Evolutionary conservation across 768 basidiomycete genomes (phyloP).

Genomic region (Leucosporidium scottii): DNA sequence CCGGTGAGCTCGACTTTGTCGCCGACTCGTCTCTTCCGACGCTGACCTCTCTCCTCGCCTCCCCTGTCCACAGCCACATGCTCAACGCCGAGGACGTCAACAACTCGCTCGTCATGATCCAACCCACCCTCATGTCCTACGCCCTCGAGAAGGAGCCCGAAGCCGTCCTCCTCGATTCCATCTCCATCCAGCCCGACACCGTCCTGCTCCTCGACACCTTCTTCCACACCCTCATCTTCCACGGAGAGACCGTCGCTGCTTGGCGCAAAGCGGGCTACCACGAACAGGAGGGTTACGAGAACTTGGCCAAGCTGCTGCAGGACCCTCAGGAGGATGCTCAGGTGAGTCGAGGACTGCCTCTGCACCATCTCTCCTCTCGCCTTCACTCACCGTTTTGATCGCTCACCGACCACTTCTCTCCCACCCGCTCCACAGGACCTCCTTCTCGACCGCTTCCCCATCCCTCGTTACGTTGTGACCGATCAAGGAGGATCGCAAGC

Average conservation of each 20-base stretch:
- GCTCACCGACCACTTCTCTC: not conserved
- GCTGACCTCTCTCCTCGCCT: not conserved
- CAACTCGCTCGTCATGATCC: slow-evolving; percentile 99
- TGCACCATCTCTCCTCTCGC: not conserved
- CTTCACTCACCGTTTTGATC: not conserved
- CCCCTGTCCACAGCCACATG: slow-evolving; percentile 51
- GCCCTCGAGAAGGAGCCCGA: slow-evolving; percentile 84
- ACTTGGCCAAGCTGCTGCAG: slow-evolving; percentile 89
- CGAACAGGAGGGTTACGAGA: slow-evolving; percentile 97
- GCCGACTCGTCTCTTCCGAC: too few relatives aligned
- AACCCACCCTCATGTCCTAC: slow-evolving; percentile 98
- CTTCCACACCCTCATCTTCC: slow-evolving; percentile 99
- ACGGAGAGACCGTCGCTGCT: slow-evolving; percentile 90
- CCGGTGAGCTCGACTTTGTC: too few relatives aligned
- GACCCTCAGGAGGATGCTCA: slow-evolving; percentile 81
- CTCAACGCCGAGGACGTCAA: slow-evolving; percentile 97
- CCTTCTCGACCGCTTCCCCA: slow-evolving; percentile 88
- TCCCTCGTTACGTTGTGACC: slow-evolving; percentile 95
- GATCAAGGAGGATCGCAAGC: slow-evolving; percentile 97
- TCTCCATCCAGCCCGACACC: slow-evolving; percentile 95
- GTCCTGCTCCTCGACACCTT: slow-evolving; percentile 95
- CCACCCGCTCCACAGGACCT: slow-evolving; percentile 63
- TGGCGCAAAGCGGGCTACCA: slow-evolving; percentile 99
- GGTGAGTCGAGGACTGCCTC: slow-evolving; percentile 44
- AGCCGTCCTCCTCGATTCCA: slow-evolving; percentile 90